Base-by-base conservation (phyloP, 495 filamentous ascomycete species). In the Rusavskia elegans region DNA sequence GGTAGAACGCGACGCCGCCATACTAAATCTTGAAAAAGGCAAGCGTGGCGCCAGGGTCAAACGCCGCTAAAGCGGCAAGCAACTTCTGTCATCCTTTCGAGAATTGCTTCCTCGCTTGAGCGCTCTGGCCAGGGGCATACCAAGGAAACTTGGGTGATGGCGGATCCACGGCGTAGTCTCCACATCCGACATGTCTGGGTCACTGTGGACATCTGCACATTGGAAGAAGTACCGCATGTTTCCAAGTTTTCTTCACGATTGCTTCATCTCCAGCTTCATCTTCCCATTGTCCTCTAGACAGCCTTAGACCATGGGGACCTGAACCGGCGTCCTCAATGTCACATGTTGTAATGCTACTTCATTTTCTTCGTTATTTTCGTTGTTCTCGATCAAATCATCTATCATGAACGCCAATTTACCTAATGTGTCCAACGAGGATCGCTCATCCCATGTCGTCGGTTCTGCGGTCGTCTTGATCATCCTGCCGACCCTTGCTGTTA, bases 401-500 rank as follows among this genome's bases (percentile, higher is more conserved):
- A 46, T 17, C 14, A 46, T 29, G 44, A 13, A 10, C 23, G 13
- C 44, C 17, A 29, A 16, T 25, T 1, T 11, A 29, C 11, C 19
- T 7, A 29, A 0, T n/a, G 23, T 16, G 23, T 25, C 23, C 8
- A 17, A 32, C 11, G 48, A 20, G 30, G 23, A 50, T 46, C 57
- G 53, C 2, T 25, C 9, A 21, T 36, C 32, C 14, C 39, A 53
- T 25, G 29, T 59, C 36, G 36, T 59, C 10, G 53, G 45, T 25
- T 49, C 57, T 5, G 37, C 50, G 23, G 40, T 55, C 7, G 38
- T 52, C 9, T 23, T 55, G 41, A 25, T 59, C 14, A 53, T 59
- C 23, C 50, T 59, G 20, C 57, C 57, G 10, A 55, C 53, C 2
- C 0, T 56, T n/a, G 49, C 50, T 23, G 57, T 59, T 7, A n/a